These are phyloP conservation scores for Suillus ampliporus DNA, from an alignment of 768 basidiomycete genomes.

Conservation along the genomic window DNA sequence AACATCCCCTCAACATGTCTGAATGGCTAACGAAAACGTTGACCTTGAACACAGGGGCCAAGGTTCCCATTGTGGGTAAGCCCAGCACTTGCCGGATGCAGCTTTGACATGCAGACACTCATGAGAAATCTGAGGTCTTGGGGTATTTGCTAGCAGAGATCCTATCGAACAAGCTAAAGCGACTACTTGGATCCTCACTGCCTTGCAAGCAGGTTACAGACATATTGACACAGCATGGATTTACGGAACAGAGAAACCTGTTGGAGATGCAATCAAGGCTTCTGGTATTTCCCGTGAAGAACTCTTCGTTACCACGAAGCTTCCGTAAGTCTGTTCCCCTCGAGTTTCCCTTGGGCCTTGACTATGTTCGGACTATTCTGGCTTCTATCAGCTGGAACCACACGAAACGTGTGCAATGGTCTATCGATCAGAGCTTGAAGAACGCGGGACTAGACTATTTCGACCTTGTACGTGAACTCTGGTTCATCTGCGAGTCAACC, in stretches of 20 bases:
- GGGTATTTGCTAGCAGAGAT: conserved; percentile 11
- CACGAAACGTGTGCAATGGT: conserved; percentile 43
- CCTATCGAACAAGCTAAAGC: conserved; percentile 6
- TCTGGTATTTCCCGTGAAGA: conserved; percentile 51
- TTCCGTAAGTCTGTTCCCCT: conserved; percentile 33
- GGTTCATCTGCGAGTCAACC: conserved; percentile 14
- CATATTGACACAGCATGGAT: conserved; percentile 46
- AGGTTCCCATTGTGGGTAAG: conserved; percentile 34
- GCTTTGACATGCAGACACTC: background rate
- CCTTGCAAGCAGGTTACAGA: conserved; percentile 47
- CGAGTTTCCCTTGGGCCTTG: too few species aligned
- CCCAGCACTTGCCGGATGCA: conserved; percentile 24
- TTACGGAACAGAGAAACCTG: conserved; percentile 47
- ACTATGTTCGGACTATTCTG: background rate
- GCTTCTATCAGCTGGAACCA: conserved; percentile 22
- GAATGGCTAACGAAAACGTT: conserved; percentile 18
- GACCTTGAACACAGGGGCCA: conserved; percentile 32
- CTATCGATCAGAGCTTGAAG: conserved; percentile 47
- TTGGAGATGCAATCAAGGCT: conserved; percentile 51
- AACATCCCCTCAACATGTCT: background rate
- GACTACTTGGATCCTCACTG: background rate
- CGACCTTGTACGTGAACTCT: conserved; percentile 42
- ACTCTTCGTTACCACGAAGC: conserved; percentile 58
- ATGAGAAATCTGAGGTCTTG: conserved; percentile 8
- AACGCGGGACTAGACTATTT: conserved; percentile 51